Percentiles rank a stretch among this genome's conserved stretches.
phyloP scores from a whole-genome alignment of 805 yeast species.

The Spathaspora girioi region DNA sequence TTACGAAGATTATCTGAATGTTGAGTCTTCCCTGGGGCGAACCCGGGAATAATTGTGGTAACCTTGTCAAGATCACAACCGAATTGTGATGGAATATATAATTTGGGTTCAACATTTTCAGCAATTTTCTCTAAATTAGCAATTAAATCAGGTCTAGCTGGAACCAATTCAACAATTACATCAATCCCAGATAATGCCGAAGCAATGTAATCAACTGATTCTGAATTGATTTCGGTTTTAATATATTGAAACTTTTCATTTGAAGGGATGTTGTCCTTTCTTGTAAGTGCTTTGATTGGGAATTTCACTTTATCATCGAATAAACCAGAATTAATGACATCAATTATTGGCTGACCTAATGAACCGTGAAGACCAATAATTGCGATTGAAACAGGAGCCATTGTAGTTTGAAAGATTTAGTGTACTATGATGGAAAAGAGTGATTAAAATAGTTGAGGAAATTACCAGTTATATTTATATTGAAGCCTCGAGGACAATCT shows the following conservation, averaged over 20 bases:
- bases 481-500: too few species aligned
- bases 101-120: slow-evolving; percentile 37
- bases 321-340: slow-evolving; percentile 40
- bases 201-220: slow-evolving; percentile 12
- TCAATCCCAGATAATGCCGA: slow-evolving; percentile 30
- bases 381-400: slow-evolving; percentile 34
- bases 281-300: slow-evolving; percentile 52
- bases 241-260: slow-evolving; percentile 39
- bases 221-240: slow-evolving; percentile 19
- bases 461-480: not conserved
- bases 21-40: not conserved
- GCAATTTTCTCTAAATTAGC: slow-evolving; percentile 37
- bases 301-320: slow-evolving; percentile 39
- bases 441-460: not conserved
- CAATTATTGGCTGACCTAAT: slow-evolving; percentile 46
- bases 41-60: slow-evolving; percentile 6
- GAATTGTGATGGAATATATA: slow-evolving; percentile 59
- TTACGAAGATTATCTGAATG: not conserved
- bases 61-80: slow-evolving; percentile 43
- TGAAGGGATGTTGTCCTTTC: slow-evolving; percentile 30
- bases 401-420: not conserved
- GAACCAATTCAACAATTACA: slow-evolving; percentile 44
- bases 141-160: slow-evolving; percentile 26
- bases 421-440: not conserved
- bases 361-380: slow-evolving; percentile 51